Percentiles rank a stretch among this genome's conserved stretches.
phyloP scores from a whole-genome alignment of 1,284 basidiomycete genomes.

The Ceratobasidium sp. region DNA sequence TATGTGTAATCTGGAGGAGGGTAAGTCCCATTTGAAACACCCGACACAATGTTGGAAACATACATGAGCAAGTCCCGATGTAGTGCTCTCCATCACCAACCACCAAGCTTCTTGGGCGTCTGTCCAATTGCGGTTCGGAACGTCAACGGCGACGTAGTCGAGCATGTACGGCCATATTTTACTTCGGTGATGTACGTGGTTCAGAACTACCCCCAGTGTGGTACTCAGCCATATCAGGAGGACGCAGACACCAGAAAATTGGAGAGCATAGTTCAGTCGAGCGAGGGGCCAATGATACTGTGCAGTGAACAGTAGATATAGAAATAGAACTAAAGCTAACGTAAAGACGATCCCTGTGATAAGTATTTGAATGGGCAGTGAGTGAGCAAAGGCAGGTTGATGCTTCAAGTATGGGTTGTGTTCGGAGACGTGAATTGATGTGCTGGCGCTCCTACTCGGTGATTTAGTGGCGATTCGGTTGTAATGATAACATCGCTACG shows the following conservation, averaged over 20 bases:
- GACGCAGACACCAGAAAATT: no score
- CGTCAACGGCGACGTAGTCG: slow-evolving; percentile 83
- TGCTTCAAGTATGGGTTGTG: slow-evolving; percentile 77
- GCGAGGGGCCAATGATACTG: slow-evolving; percentile 98
- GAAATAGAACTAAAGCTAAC: slow-evolving; percentile 81
- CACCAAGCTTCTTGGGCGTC: slow-evolving; percentile 75
- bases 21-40: no score
- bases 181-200: slow-evolving; percentile 65
- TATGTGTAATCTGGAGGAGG: slow-evolving; percentile 82
- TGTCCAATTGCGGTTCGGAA: slow-evolving; percentile 76
- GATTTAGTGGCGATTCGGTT: no score
- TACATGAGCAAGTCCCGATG: slow-evolving; percentile 86
- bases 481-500: background rate
- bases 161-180: slow-evolving; percentile 93
- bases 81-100: no score
- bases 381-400: slow-evolving; percentile 80
- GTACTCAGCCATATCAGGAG: no score
- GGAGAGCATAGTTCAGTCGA: no score
- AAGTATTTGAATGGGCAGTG: slow-evolving; percentile 90
- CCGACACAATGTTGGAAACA: no score
- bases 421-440: no score
- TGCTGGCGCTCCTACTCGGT: no score
- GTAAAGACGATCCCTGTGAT: slow-evolving; percentile 87
- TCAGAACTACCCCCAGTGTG: no score
- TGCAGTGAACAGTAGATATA: slow-evolving; percentile 92